phyloP scores from a whole-genome alignment of 257 asterid genomes.

The Petunia axillaris region DNA sequence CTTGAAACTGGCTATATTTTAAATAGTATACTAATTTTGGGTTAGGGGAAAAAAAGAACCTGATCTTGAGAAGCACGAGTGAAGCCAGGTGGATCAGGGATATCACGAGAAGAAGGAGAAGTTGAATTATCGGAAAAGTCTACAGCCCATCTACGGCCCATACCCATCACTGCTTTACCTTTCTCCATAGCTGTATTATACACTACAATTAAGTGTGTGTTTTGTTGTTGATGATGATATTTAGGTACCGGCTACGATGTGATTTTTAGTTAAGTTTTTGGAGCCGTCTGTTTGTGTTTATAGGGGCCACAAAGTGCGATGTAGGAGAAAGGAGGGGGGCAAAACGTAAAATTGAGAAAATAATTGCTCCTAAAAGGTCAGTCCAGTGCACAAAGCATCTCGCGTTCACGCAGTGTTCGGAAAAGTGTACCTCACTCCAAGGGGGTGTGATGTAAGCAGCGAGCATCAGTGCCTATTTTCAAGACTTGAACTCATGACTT shows the following conservation, averaged over 20 bases:
- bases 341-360: background rate
- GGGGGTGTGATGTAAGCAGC: no score
- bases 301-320: background rate
- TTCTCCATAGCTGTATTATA: conserved; percentile 54
- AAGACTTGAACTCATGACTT: no score
- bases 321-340: conserved; percentile 11
- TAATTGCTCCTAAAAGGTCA: no score
- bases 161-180: conserved; percentile 75
- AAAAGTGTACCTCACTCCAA: no score
- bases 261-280: background rate
- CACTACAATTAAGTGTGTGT: background rate
- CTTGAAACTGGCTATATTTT: background rate
- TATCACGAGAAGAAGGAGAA: conserved; percentile 76
- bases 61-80: conserved; percentile 83
- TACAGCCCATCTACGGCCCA: conserved; percentile 92
- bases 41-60: conserved; percentile 39
- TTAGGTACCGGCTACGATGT: background rate
- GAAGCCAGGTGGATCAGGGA: conserved; percentile 90
- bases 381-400: no score
- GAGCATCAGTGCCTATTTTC: no score
- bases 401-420: no score
- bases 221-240: conserved; percentile 2
- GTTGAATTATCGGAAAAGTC: conserved; percentile 79
- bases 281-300: background rate
- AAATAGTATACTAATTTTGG: background rate